Evolutionary conservation across 2,329 filamentous ascomycete species (phyloP).

Genomic region (Cladobotryum mycophilum): DNA sequence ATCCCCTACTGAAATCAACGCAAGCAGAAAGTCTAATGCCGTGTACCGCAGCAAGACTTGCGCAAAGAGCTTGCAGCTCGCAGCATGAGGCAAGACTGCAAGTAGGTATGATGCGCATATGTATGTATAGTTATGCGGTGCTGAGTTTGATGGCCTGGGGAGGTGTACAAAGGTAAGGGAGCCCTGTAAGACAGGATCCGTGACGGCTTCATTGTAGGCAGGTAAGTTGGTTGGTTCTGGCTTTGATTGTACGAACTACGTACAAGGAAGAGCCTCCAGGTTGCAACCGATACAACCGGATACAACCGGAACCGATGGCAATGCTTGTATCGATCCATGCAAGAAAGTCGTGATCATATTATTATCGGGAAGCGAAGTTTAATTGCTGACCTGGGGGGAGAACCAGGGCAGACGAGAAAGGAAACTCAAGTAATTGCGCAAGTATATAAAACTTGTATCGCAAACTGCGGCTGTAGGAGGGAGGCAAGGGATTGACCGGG

Average conservation of each 20-base stretch:
- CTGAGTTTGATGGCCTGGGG: conserved; percentile 3
- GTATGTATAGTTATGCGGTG: conserved; percentile 13
- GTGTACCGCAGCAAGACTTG: neutral
- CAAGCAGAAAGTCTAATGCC: neutral
- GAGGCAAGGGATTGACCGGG: neutral
- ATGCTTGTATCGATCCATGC: too few relatives aligned
- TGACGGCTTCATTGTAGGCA: conserved; percentile 1
- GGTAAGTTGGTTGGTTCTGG: neutral
- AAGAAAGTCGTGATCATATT: too few relatives aligned
- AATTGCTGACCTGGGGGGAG: neutral
- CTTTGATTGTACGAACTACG: too few relatives aligned
- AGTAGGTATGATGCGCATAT: conserved; percentile 34
- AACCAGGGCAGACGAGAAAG: neutral
- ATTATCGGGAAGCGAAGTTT: neutral
- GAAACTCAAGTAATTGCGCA: neutral
- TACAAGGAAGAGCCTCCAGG: too few relatives aligned
- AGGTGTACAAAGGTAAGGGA: neutral
- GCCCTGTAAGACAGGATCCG: conserved; percentile 8
- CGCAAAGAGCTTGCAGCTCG: neutral
- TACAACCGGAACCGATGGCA: too few relatives aligned
- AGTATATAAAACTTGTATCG: neutral
- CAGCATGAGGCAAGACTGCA: conserved; percentile 1
- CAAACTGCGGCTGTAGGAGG: neutral
- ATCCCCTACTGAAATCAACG: neutral
- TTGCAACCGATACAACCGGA: too few relatives aligned